Evolutionary conservation across 1,284 basidiomycete genomes (phyloP).

Genomic region (Boletus hoseneyae): DNA sequence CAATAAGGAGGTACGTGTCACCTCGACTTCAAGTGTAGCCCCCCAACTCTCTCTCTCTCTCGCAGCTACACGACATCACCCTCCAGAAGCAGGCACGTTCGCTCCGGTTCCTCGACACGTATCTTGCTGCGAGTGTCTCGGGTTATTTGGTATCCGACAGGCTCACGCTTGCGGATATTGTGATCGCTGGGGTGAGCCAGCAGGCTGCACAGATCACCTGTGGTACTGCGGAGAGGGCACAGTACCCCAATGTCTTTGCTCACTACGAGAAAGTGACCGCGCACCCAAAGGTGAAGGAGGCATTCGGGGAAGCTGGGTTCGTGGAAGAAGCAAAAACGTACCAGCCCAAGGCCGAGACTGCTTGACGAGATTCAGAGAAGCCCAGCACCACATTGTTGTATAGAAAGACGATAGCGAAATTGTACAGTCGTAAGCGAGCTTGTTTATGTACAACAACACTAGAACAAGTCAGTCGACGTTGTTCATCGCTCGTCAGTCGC

Average conservation of each 20-base stretch:
- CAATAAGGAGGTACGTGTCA: conserved; percentile 25
- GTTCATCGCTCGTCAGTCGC: conserved; percentile 1
- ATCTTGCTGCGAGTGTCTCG: conserved; percentile 45
- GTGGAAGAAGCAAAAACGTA: conserved; percentile 18
- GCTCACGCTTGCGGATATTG: conserved; percentile 61
- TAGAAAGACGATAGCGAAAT: background rate
- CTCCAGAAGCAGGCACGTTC: conserved; percentile 27
- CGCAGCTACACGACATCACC: conserved; percentile 27
- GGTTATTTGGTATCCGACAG: conserved; percentile 56
- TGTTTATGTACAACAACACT: conserved; percentile 15
- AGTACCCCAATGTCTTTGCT: conserved; percentile 51
- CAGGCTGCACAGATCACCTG: conserved; percentile 34
- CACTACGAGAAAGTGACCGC: conserved; percentile 49
- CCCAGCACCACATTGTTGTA: background rate
- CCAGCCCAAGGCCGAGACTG: conserved; percentile 9
- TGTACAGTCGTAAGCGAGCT: background rate
- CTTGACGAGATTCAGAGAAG: background rate
- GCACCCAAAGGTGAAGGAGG: conserved; percentile 43
- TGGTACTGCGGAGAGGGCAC: conserved; percentile 41
- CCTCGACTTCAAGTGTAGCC: too few species aligned
- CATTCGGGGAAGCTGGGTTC: conserved; percentile 37
- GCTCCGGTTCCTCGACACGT: conserved; percentile 44
- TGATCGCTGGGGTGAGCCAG: conserved; percentile 42
- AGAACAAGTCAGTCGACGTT: background rate
- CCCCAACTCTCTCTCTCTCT: background rate